Percentiles rank a stretch among this genome's conserved stretches.
Evolutionary conservation across 352 stramenopile genomes (phyloP).

Genomic region (Thraustotheca clavata): DNA sequence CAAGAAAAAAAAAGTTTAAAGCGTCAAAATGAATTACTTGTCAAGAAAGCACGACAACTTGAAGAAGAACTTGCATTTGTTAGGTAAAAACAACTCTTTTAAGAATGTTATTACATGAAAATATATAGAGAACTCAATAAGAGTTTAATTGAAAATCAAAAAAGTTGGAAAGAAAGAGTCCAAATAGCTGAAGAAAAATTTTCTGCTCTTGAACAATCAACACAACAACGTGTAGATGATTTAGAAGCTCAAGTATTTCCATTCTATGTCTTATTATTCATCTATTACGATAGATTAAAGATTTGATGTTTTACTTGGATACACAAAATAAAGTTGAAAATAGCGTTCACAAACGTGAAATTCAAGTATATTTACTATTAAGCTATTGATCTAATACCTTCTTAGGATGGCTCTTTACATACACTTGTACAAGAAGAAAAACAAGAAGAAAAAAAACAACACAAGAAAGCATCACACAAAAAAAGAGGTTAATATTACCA

Average conservation of each 20-base stretch:
- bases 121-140: conserved; percentile 70
- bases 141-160: conserved; percentile 81
- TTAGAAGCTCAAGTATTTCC: conserved; percentile 60
- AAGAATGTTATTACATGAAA: not conserved
- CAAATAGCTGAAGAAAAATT: conserved; percentile 59
- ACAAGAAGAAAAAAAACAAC: not conserved
- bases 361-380: conserved; percentile 36
- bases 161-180: conserved; percentile 81
- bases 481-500: conserved; percentile 10
- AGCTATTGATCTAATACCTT: conserved; percentile 3
- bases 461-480: not conserved
- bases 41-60: conserved; percentile 64
- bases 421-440: conserved; percentile 7
- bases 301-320: conserved; percentile 88
- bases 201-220: conserved; percentile 44
- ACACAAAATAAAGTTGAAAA: conserved; percentile 81
- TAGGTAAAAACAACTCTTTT: conserved; percentile 29
- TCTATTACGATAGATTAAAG: conserved; percentile 31
- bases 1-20: conserved; percentile 77
- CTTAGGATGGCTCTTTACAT: not conserved
- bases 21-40: conserved; percentile 52
- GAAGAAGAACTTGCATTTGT: conserved; percentile 79
- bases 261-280: not conserved
- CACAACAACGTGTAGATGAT: conserved; percentile 50
- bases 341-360: conserved; percentile 68